Base-by-base conservation (phyloP, 805 yeast species). In the Alloascoidea hylecoeti region DNA sequence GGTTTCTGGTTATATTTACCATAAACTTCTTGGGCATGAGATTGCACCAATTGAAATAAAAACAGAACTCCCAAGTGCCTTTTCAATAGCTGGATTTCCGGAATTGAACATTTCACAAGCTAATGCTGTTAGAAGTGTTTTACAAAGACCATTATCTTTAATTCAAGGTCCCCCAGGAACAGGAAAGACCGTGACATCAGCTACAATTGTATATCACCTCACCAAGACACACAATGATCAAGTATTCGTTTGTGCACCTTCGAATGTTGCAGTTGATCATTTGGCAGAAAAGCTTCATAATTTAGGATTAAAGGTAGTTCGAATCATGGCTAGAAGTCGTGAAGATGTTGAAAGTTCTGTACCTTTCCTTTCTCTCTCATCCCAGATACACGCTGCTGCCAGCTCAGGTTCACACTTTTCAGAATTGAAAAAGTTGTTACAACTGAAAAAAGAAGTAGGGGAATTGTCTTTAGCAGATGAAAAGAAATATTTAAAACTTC, bases 81-180 rank as follows among this genome's bases (percentile, higher is more conserved):
- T 80, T 35, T 71, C 84, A 1, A 72, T 77, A 35, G 77, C 80
- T 0, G 71, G 73, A n/a, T 64, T 80, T 42, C 71, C 84, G 0
- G 72, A 71, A 38, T 63, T 88, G 45, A 88, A 88, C 53, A 65
- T 62, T 4, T 83, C 95, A 1, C 96, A 88, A 55, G 68, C 70
- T 2, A 72, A 70, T 48, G 96, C 96, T 0, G 85, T 88, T 17
- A 63, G 68, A 38, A 57, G 67, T 6, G 94, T 78, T 0, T 55
- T 85, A 41, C 70, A 69, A 48, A 64, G 74, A 45, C 95, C 94
- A 2, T 61, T 86, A 34, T 72, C 92, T 4, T 64, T 85, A 46
- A 84, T 85, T 44, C 96, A 88, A 55, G 96, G 96, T 14, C 96
- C 96, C 5, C 96, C 96, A 3, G 95, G 95, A 45, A 88, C 96